A percentile compares a stretch with the other conserved stretches of the same genome.
Evolutionary conservation across 179 eudicot genomes (phyloP).

Genomic region (Beta lomatogona): DNA sequence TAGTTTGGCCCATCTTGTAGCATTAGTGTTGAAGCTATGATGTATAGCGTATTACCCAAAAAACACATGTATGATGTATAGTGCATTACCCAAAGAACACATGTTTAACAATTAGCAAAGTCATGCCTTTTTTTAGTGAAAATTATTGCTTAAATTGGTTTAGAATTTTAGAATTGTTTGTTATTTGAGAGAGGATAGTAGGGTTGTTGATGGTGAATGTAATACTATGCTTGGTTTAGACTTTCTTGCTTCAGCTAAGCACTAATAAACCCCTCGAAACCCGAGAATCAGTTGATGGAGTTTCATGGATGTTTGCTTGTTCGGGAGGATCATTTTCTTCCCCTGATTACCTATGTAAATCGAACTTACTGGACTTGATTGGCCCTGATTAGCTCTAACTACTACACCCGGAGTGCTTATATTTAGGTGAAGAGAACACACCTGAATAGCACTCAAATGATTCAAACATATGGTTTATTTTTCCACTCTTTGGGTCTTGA

Average conservation of each 20-base stretch:
- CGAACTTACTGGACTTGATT: not conserved
- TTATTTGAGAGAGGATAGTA: not conserved
- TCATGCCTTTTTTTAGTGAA: not conserved
- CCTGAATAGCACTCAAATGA: not conserved
- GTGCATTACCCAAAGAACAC: too few relatives aligned
- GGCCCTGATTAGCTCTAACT: too few relatives aligned
- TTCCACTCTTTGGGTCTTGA: not conserved
- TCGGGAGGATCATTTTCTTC: too few relatives aligned
- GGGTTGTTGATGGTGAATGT: not conserved
- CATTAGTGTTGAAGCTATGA: too few relatives aligned
- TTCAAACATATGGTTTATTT: not conserved
- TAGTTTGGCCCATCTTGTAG: too few relatives aligned
- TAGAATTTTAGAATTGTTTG: not conserved
- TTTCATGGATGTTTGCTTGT: not conserved
- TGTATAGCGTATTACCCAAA: too few relatives aligned
- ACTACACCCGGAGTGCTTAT: too few relatives aligned
- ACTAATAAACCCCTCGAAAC: not conserved
- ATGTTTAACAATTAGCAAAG: not conserved
- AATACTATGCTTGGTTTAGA: not conserved
- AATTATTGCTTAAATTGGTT: not conserved
- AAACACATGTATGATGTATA: too few relatives aligned
- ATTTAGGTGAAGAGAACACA: too few relatives aligned
- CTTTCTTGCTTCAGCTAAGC: not conserved
- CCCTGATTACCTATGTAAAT: not conserved
- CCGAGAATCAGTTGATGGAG: not conserved